Base-by-base conservation (phyloP, 2,329 filamentous ascomycete genomes). In the Penicillium sp. region DNA sequence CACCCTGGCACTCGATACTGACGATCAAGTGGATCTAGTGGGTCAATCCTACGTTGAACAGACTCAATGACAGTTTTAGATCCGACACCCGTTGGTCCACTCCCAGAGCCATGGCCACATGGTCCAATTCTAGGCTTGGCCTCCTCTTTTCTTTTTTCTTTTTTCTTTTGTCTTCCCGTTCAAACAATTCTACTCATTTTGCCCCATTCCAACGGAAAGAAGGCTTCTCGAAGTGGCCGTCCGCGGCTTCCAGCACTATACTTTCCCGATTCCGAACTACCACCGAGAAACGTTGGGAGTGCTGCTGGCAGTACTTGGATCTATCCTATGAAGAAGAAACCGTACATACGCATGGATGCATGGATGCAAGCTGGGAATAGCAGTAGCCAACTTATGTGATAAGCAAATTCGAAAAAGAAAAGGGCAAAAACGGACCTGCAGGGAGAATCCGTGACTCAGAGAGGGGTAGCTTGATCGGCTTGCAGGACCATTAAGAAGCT, bases 101-200 rank as follows among this genome's bases (percentile, higher is more conserved):
- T 50, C 21, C 40, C 29, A 46, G 45, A 43, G 49, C 51, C 56
- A 56, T 58, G 53, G 50, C 33, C 30, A 23, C 30, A 52, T 53
- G 42, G 23, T 21, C 39, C 30, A 8, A 17, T 21, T 26, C 26
- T 43, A 15, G 29, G 12, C 30, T 30, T 10, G 23, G 20, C 13
- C 27, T 29, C 27, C 12, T 12, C 21, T 1, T n/a, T 44, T 13
- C 29, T 24, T 32, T 20, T 29, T 30, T 26, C 26, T 20, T n/a
- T 20, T 33, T 48, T 40, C 36, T 33, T 18, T 36, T 43, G n/a
- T n/a, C n/a, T n/a, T n/a, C n/a, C n/a, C n/a, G n/a, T n/a, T n/a
- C n/a, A n/a, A n/a, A n/a, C n/a, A 13, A 20, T 26, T 33, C 17
- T 40, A 27, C 29, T 34, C 34, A 8, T 33, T 27, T 37, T 29